These are phyloP conservation scores for Agaricus blazei DNA, from an alignment of 768 basidiomycete genomes.

Conservation along the genomic window DNA sequence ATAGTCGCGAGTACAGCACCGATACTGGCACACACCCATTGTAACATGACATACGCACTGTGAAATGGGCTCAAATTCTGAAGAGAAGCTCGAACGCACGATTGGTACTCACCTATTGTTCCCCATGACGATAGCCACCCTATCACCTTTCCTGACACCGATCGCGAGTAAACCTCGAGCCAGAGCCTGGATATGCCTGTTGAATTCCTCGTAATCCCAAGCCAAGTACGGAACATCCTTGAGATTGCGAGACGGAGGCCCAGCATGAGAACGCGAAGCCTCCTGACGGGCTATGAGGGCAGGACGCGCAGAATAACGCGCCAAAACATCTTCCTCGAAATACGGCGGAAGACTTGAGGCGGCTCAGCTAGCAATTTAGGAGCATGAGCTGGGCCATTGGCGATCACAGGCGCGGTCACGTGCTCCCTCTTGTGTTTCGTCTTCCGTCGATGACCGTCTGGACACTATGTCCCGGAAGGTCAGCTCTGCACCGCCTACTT, in stretches of 20 bases:
- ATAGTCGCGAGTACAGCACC: conserved; percentile 82
- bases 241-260: conserved; percentile 50
- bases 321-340: conserved; percentile 54
- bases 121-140: conserved; percentile 80
- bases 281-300: conserved; percentile 68
- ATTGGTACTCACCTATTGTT: conserved; percentile 63
- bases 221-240: conserved; percentile 47
- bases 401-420: too few relatives aligned
- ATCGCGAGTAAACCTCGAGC: conserved; percentile 64
- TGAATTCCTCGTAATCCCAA: conserved; percentile 74
- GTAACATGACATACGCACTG: conserved; percentile 75
- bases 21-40: conserved; percentile 83
- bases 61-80: neutral
- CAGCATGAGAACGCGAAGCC: conserved; percentile 50
- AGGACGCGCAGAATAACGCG: conserved; percentile 40
- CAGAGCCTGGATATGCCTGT: conserved; percentile 58
- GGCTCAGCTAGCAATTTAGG: too few relatives aligned
- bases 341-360: conserved; percentile 40
- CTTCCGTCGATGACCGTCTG: conserved; percentile 4
- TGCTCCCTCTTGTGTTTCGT: too few relatives aligned
- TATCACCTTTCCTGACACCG: conserved; percentile 71
- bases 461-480: conserved; percentile 6
- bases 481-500: neutral
- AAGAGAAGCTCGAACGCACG: too few relatives aligned
- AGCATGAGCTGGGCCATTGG: too few relatives aligned